A percentile compares a stretch with the other conserved stretches of the same genome.
Conservation (phyloP, 2,329 filamentous ascomycete species). For the Grosmannia penicillata region DNA sequence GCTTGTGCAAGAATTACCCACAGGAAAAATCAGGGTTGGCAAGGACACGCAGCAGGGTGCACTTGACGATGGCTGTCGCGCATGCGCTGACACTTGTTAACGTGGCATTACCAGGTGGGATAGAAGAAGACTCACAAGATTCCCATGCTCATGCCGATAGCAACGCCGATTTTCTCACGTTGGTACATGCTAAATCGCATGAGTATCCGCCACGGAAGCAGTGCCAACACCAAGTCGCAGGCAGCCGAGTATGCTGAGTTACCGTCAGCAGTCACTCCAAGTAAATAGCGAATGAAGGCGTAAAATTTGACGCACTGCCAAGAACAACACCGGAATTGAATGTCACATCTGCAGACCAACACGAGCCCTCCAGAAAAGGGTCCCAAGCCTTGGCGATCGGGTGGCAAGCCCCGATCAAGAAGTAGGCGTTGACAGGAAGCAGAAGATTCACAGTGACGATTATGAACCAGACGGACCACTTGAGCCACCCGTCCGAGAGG, state of each 20-base stretch:
- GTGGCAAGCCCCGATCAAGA: conserved; percentile 14
- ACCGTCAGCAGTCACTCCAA: too few relatives aligned
- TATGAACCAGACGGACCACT: conserved; percentile 16
- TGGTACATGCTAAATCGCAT: conserved; percentile 15
- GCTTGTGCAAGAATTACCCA: not conserved
- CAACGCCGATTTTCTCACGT: conserved; percentile 16
- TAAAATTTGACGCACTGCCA: conserved; percentile 7
- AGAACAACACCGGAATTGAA: conserved; percentile 13
- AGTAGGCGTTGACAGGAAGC: conserved; percentile 13
- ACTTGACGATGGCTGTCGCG: conserved; percentile 14
- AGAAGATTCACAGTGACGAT: conserved; percentile 18
- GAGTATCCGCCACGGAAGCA: conserved; percentile 17
- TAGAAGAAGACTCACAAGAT: conserved; percentile 12
- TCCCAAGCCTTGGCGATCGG: conserved; percentile 15
- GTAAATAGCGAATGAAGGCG: not conserved
- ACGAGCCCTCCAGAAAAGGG: conserved; percentile 11
- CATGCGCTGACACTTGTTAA: conserved; percentile 10
- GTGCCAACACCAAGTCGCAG: conserved; percentile 14
- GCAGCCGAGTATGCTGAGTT: conserved; percentile 13
- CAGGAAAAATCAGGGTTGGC: conserved; percentile 9
- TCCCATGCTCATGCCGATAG: conserved; percentile 18
- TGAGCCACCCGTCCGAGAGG: conserved; percentile 13
- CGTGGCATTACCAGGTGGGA: not conserved
- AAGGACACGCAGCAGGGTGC: conserved; percentile 8
- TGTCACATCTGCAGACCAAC: conserved; percentile 12